These are phyloP conservation scores for Cutaneotrichosporon sp. DNA, from an alignment of 1,284 basidiomycete species.

Conservation along the genomic window DNA sequence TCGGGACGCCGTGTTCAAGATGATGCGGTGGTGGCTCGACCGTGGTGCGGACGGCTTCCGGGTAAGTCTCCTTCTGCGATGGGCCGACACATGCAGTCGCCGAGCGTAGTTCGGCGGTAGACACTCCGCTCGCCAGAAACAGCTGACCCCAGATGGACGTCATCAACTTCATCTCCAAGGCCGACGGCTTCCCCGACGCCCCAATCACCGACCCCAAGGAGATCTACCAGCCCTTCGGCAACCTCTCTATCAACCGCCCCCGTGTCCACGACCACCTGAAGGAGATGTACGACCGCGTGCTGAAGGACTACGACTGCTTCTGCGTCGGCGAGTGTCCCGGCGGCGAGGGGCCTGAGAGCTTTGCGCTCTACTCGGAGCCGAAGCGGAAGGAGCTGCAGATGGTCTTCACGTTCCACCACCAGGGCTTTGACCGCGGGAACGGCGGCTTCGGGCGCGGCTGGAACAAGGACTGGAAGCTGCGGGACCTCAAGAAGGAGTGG, in stretches of 20 bases:
- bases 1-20: slow-evolving; percentile 48
- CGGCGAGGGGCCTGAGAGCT: slow-evolving; percentile 12
- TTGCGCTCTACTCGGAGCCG: slow-evolving; percentile 63
- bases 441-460: slow-evolving; percentile 27
- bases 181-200: slow-evolving; percentile 65
- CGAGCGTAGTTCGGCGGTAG: too few species aligned
- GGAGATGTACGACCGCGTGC: slow-evolving; percentile 65
- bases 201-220: slow-evolving; percentile 58
- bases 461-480: slow-evolving; percentile 58
- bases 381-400: slow-evolving; percentile 64
- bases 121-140: too few species aligned
- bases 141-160: slow-evolving; percentile 11
- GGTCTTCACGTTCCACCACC: slow-evolving; percentile 55
- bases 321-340: slow-evolving; percentile 22
- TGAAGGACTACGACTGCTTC: slow-evolving; percentile 39
- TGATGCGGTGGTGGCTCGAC: slow-evolving; percentile 57
- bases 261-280: slow-evolving; percentile 67
- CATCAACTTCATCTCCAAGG: slow-evolving; percentile 25
- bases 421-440: slow-evolving; percentile 33
- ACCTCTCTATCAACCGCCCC: slow-evolving; percentile 56
- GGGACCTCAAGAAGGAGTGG: slow-evolving; percentile 62
- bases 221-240: slow-evolving; percentile 56
- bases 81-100: too few species aligned
- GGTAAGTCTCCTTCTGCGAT: background rate
- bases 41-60: slow-evolving; percentile 57